phyloP scores from a whole-genome alignment of 768 basidiomycete species.

The Xerocomus potaroensis region DNA sequence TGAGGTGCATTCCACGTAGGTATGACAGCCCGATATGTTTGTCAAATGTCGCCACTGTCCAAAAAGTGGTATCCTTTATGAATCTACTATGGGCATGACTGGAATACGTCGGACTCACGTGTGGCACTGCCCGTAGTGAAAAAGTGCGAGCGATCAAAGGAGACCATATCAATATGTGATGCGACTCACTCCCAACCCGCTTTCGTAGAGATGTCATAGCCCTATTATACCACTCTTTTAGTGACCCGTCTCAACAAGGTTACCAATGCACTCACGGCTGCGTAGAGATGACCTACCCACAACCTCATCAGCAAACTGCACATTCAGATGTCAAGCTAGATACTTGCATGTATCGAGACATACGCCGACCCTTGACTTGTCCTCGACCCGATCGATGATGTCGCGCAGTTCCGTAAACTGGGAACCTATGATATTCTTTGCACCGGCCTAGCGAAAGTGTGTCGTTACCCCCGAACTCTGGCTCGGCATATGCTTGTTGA shows the following conservation, averaged over 20 bases:
- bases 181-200: constrained; percentile 63
- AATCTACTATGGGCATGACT: neutral
- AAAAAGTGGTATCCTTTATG: too few species aligned
- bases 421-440: constrained; percentile 74
- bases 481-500: too few species aligned
- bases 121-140: constrained; percentile 19
- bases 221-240: constrained; percentile 37
- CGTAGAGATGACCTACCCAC: constrained; percentile 64
- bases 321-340: neutral
- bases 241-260: constrained; percentile 5
- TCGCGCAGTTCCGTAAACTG: constrained; percentile 60
- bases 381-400: constrained; percentile 66
- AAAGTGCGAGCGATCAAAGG: neutral
- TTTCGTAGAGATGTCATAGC: constrained; percentile 74
- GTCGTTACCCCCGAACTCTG: neutral
- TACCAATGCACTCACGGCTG: constrained; percentile 61
- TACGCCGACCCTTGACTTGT: constrained; percentile 74
- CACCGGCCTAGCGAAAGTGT: constrained; percentile 53
- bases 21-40: constrained; percentile 65
- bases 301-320: neutral
- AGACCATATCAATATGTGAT: neutral
- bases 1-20: constrained; percentile 80
- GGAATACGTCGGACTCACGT: constrained; percentile 16
- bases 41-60: constrained; percentile 62
- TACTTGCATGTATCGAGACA: constrained; percentile 80